Conservation (phyloP, 2,329 filamentous ascomycete species). For the Sarocladiaceae sp. region DNA sequence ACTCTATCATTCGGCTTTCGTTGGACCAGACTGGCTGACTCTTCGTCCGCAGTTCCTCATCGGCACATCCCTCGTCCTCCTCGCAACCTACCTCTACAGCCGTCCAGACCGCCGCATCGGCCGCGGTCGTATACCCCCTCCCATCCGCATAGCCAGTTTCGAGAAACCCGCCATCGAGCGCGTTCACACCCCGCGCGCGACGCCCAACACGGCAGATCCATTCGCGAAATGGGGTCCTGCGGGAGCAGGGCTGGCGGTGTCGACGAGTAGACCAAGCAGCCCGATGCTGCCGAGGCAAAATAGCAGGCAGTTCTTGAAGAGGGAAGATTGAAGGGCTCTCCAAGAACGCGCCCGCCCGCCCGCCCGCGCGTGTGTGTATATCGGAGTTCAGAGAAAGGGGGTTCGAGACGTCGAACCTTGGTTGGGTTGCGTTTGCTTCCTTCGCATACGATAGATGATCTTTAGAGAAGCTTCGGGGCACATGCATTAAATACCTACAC, state of each 20-base stretch:
- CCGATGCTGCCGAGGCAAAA: constrained; percentile 35
- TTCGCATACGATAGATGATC: too few relatives aligned
- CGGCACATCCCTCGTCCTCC: constrained; percentile 72
- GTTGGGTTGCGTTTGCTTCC: too few relatives aligned
- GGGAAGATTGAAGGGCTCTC: constrained; percentile 26
- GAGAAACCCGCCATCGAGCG: constrained; percentile 65
- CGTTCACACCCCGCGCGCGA: constrained; percentile 27
- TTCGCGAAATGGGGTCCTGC: not conserved
- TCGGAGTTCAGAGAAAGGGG: not conserved
- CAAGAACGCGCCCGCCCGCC: too few relatives aligned
- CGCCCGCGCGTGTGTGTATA: not conserved
- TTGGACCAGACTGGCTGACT: constrained; percentile 6
- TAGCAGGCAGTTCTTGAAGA: constrained; percentile 31
- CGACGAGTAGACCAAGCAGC: constrained; percentile 41
- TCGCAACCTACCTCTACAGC: constrained; percentile 81
- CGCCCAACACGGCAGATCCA: not conserved
- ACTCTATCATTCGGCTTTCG: not conserved
- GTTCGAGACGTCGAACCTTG: too few relatives aligned
- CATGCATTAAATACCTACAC: too few relatives aligned
- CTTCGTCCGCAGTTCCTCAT: constrained; percentile 61
- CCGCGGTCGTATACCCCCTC: constrained; percentile 48
- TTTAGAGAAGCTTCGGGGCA: too few relatives aligned
- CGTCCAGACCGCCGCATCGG: constrained; percentile 53
- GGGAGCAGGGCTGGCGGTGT: constrained; percentile 29
- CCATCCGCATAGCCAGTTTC: constrained; percentile 64